Conservation (phyloP, 2,329 filamentous ascomycete species). For the Penicillium sp. region DNA sequence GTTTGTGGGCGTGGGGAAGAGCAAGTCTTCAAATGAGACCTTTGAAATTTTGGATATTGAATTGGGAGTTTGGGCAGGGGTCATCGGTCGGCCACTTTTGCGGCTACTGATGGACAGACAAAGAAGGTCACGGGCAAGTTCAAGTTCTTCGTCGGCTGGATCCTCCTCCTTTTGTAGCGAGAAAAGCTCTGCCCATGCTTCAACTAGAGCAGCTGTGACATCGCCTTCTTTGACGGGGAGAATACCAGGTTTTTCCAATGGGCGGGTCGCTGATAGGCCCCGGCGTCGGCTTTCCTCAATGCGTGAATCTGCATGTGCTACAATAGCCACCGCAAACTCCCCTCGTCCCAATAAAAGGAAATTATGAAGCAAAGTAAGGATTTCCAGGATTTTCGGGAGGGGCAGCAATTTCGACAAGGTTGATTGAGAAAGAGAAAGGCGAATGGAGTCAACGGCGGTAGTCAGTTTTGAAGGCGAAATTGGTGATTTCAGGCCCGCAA, state of each 20-base stretch:
- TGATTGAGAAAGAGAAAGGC: constrained; percentile 78
- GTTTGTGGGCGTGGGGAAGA: constrained; percentile 73
- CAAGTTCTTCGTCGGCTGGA: constrained; percentile 68
- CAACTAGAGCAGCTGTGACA: constrained; percentile 70
- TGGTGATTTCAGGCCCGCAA: constrained; percentile 70
- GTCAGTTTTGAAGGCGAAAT: constrained; percentile 71
- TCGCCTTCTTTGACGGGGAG: constrained; percentile 83
- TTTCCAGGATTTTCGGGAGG: constrained; percentile 70
- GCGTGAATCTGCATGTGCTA: constrained; percentile 79
- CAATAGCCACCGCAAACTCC: constrained; percentile 86
- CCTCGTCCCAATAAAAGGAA: constrained; percentile 86
- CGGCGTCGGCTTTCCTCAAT: constrained; percentile 69
- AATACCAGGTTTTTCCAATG: constrained; percentile 57
- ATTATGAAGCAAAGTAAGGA: constrained; percentile 73
- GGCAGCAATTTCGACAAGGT: constrained; percentile 81
- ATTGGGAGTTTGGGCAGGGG: constrained; percentile 22
- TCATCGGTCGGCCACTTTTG: constrained; percentile 33
- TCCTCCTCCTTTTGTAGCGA: constrained; percentile 77
- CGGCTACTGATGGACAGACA: constrained; percentile 56
- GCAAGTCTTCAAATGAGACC: constrained; percentile 68
- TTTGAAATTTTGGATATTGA: constrained; percentile 41
- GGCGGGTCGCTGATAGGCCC: constrained; percentile 55
- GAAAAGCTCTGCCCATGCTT: constrained; percentile 78
- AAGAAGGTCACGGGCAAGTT: constrained; percentile 76
- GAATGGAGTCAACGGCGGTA: constrained; percentile 70